Conservation (phyloP, 768 basidiomycete species). For the Nidularia sp. region DNA sequence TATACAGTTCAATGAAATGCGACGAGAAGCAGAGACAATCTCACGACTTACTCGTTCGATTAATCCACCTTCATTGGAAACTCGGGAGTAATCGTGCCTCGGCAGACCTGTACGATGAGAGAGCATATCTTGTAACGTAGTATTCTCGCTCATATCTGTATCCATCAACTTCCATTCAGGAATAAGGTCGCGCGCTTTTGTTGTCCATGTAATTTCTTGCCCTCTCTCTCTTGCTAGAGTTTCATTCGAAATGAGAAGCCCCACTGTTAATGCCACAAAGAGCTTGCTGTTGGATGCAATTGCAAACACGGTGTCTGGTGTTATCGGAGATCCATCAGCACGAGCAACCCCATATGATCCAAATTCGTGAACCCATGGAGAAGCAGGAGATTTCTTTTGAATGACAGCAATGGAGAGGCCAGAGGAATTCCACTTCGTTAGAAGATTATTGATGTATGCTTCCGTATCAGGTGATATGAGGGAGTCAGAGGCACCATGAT, state of each 20-base stretch:
- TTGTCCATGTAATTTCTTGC: conserved; percentile 28
- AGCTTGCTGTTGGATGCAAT: conserved; percentile 43
- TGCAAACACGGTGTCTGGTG: conserved; percentile 38
- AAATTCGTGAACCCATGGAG: conserved; percentile 33
- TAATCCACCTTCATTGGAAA: conserved; percentile 21
- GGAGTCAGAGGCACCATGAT: neutral
- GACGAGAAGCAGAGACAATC: neutral
- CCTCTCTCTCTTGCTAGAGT: conserved; percentile 25
- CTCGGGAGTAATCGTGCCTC: conserved; percentile 35
- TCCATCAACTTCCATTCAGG: conserved; percentile 37
- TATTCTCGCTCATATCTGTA: conserved; percentile 24
- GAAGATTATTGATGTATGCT: conserved; percentile 17
- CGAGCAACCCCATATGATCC: conserved; percentile 31
- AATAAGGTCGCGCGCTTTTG: conserved; percentile 29
- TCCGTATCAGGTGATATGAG: conserved; percentile 20
- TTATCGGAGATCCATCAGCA: conserved; percentile 27
- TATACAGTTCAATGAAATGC: neutral
- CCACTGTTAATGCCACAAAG: conserved; percentile 31
- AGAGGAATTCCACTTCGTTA: conserved; percentile 31
- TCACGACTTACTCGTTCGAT: conserved; percentile 26
- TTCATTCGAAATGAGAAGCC: conserved; percentile 32
- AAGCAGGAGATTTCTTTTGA: conserved; percentile 17
- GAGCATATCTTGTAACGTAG: conserved; percentile 35
- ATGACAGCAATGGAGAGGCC: conserved; percentile 37
- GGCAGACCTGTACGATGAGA: conserved; percentile 42